phyloP scores from a whole-genome alignment of 257 asterid genomes.

The Ocimum tenuiflorum region DNA sequence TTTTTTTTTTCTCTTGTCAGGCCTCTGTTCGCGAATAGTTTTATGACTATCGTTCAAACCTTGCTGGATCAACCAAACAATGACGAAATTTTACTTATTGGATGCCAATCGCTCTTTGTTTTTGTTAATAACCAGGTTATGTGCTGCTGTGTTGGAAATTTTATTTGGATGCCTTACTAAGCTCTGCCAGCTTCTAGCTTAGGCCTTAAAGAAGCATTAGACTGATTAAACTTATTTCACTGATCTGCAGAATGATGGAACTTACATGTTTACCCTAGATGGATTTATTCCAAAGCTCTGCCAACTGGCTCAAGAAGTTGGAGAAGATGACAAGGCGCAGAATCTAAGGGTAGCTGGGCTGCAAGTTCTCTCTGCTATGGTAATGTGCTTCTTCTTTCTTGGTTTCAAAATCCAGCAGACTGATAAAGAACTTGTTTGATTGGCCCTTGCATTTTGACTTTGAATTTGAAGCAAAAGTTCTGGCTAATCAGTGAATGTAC shows the following conservation, averaged over 20 bases:
- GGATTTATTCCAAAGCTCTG: slow-evolving; percentile 86
- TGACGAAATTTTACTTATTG: slow-evolving; percentile 65
- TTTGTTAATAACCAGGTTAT: slow-evolving; percentile 87
- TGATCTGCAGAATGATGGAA: slow-evolving; percentile 72
- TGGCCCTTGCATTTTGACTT: neutral
- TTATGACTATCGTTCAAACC: slow-evolving; percentile 64
- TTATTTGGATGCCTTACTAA: slow-evolving; percentile 1
- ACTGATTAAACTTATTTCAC: slow-evolving; percentile 11
- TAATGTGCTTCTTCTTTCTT: slow-evolving; percentile 22
- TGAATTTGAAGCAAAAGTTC: neutral
- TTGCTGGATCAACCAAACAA: slow-evolving; percentile 76
- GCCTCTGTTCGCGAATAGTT: slow-evolving; percentile 85
- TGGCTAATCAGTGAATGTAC: no score
- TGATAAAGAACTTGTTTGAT: neutral
- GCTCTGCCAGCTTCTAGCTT: neutral
- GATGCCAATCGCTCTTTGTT: slow-evolving; percentile 79
- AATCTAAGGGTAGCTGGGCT: slow-evolving; percentile 59
- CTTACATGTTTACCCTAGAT: slow-evolving; percentile 81
- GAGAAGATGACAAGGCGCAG: slow-evolving; percentile 66
- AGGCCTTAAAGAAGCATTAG: neutral
- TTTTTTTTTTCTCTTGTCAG: slow-evolving; percentile 47
- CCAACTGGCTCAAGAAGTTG: slow-evolving; percentile 83
- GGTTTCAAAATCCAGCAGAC: neutral
- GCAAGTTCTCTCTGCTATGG: slow-evolving; percentile 88
- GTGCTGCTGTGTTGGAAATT: neutral